A percentile compares a stretch with the other conserved stretches of the same genome.
phyloP scores from a whole-genome alignment of 2,329 filamentous ascomycete genomes.

The Apiospora malaysiana region DNA sequence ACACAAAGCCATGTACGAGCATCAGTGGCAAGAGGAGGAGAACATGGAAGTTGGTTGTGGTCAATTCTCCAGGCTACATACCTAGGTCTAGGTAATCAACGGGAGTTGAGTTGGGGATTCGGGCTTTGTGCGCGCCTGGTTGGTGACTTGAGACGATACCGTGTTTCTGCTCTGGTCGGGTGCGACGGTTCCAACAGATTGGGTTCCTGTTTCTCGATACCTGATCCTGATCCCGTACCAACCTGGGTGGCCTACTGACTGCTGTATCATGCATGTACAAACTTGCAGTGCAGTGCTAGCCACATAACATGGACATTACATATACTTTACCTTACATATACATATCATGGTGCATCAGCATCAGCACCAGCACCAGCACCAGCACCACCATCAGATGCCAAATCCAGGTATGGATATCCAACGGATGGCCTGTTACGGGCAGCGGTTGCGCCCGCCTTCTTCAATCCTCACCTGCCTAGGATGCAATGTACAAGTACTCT shows the following conservation, averaged over 20 bases:
- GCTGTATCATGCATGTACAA: slow-evolving; percentile 6
- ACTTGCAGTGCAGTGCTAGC: slow-evolving; percentile 11
- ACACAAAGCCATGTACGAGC: neutral
- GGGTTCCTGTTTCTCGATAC: slow-evolving; percentile 17
- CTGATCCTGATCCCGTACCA: neutral
- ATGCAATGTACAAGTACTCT: slow-evolving; percentile 7
- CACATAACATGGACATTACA: neutral
- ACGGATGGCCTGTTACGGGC: slow-evolving; percentile 13
- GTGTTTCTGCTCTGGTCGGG: slow-evolving; percentile 16
- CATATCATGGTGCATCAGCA: neutral
- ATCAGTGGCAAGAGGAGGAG: no score
- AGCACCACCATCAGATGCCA: neutral
- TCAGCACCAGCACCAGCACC: neutral
- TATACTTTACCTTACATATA: neutral
- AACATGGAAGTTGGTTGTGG: no score
- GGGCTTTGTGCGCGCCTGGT: slow-evolving; percentile 7
- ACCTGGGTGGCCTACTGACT: neutral
- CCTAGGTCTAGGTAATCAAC: no score
- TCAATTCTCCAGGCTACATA: no score
- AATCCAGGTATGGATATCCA: neutral
- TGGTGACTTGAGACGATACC: slow-evolving; percentile 4
- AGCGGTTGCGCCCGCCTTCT: slow-evolving; percentile 17
- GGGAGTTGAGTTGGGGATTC: neutral
- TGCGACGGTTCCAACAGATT: slow-evolving; percentile 18
- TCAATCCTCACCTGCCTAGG: no score